Evolutionary conservation across 495 filamentous ascomycete genomes (phyloP).

Genomic region (Pseudevernia furfuracea): DNA sequence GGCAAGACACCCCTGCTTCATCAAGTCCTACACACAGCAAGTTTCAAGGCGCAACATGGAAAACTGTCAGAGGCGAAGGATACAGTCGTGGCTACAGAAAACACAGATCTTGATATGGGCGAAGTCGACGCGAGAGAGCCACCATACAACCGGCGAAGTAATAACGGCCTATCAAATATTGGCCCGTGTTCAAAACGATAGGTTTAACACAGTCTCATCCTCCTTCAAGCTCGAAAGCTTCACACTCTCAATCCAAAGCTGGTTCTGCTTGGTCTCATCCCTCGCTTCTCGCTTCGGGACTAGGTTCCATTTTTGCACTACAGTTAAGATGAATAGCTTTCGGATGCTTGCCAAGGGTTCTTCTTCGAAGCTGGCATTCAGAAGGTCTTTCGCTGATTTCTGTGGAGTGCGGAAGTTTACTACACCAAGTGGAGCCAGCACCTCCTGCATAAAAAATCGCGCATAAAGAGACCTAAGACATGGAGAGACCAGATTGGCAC

Average conservation of each 20-base stretch:
- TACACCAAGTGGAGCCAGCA: background rate
- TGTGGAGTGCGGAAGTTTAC: background rate
- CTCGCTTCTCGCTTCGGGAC: background rate
- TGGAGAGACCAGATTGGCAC: background rate
- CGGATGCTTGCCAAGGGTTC: background rate
- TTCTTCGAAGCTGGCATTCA: background rate
- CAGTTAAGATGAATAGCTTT: background rate
- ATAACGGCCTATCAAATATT: background rate
- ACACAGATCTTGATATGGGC: too few species aligned
- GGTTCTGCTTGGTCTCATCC: background rate
- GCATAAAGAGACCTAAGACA: background rate
- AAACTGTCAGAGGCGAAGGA: too few species aligned
- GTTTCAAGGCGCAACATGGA: too few species aligned
- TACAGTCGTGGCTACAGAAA: too few species aligned
- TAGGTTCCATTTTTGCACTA: background rate
- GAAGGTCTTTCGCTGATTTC: background rate
- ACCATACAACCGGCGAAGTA: background rate
- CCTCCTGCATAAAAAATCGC: background rate
- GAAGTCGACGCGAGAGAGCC: background rate
- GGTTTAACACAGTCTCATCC: background rate
- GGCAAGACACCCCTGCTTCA: too few species aligned
- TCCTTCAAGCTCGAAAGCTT: background rate
- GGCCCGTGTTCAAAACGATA: background rate
- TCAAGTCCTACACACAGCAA: too few species aligned
- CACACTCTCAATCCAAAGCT: background rate